phyloP scores from a whole-genome alignment of 73 alveolate species.

The Strombidium stylifer region DNA sequence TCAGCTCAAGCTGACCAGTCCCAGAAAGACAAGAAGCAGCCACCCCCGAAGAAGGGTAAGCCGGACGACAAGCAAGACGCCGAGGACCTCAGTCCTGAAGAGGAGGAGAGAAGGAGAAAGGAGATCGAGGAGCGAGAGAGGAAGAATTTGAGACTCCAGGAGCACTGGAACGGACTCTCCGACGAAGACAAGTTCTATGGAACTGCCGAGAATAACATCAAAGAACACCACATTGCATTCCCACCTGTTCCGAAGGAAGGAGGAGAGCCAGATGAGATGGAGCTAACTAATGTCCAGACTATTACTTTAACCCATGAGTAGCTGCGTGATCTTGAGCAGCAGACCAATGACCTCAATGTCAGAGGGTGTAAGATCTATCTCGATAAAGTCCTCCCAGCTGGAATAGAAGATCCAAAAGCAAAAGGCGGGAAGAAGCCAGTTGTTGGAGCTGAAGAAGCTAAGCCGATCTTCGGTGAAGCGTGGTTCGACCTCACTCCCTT shows the following conservation, averaged over 20 bases:
- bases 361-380: conserved; percentile 32
- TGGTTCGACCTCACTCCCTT: conserved; percentile 51
- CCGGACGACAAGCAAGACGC: conserved; percentile 50
- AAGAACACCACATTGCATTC: conserved; percentile 33
- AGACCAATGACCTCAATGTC: conserved; percentile 25
- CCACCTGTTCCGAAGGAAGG: background rate
- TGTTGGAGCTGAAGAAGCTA: conserved; percentile 48
- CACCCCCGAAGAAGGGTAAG: conserved; percentile 45
- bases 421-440: conserved; percentile 33
- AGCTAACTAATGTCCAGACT: background rate
- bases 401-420: conserved; percentile 63
- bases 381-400: conserved; percentile 45
- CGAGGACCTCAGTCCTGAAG: conserved; percentile 60
- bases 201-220: conserved; percentile 43
- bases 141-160: background rate
- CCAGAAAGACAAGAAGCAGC: conserved; percentile 32
- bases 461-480: conserved; percentile 50
- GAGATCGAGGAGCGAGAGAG: conserved; percentile 36
- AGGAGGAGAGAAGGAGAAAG: conserved; percentile 36
- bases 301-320: background rate
- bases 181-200: conserved; percentile 38
- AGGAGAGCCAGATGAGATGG: background rate
- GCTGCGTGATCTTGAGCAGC: conserved; percentile 41
- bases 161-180: background rate
- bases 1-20: conserved; percentile 58